These are phyloP conservation scores for Cyberlindnera petersonii DNA, from an alignment of 805 yeast species.

Conservation along the genomic window DNA sequence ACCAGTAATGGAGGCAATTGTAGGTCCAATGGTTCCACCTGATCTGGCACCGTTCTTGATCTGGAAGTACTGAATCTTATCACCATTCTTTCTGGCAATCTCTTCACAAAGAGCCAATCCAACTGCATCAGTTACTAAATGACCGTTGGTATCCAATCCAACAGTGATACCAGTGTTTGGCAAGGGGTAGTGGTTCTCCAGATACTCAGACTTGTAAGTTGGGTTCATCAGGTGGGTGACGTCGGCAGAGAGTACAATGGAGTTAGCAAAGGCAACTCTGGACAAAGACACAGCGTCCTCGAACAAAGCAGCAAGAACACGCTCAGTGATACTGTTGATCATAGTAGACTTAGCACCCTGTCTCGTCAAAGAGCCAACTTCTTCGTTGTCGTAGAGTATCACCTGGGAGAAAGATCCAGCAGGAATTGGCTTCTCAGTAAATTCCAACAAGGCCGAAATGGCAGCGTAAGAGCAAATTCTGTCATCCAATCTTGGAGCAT, in stretches of 20 bases:
- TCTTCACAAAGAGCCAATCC: slow-evolving; percentile 69
- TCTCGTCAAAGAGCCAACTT: slow-evolving; percentile 74
- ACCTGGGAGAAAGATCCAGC: slow-evolving; percentile 49
- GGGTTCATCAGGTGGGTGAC: slow-evolving; percentile 83
- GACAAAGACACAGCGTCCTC: slow-evolving; percentile 24
- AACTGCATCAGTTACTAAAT: slow-evolving; percentile 77
- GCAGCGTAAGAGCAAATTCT: slow-evolving; percentile 79
- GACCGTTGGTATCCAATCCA: slow-evolving; percentile 73
- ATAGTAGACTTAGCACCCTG: slow-evolving; percentile 82
- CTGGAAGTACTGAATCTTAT: slow-evolving; percentile 75
- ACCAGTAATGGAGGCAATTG: slow-evolving; percentile 58
- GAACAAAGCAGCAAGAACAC: slow-evolving; percentile 39
- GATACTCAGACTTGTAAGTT: slow-evolving; percentile 61
- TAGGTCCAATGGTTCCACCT: slow-evolving; percentile 88
- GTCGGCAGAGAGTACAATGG: slow-evolving; percentile 78
- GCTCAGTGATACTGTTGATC: slow-evolving; percentile 57
- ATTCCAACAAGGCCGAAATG: slow-evolving; percentile 50
- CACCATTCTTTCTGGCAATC: slow-evolving; percentile 61
- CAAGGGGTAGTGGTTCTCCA: slow-evolving; percentile 74
- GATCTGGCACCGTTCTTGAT: slow-evolving; percentile 80
- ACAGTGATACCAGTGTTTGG: slow-evolving; percentile 75
- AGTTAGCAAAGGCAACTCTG: slow-evolving; percentile 58
- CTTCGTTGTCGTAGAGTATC: slow-evolving; percentile 75
- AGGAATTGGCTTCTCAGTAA: slow-evolving; percentile 33
- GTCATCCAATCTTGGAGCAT: slow-evolving; percentile 83